Percentiles rank a stretch among this genome's conserved stretches.
Evolutionary conservation across 2,329 filamentous ascomycete species (phyloP).

Genomic region (Microsporum ferrugineum): DNA sequence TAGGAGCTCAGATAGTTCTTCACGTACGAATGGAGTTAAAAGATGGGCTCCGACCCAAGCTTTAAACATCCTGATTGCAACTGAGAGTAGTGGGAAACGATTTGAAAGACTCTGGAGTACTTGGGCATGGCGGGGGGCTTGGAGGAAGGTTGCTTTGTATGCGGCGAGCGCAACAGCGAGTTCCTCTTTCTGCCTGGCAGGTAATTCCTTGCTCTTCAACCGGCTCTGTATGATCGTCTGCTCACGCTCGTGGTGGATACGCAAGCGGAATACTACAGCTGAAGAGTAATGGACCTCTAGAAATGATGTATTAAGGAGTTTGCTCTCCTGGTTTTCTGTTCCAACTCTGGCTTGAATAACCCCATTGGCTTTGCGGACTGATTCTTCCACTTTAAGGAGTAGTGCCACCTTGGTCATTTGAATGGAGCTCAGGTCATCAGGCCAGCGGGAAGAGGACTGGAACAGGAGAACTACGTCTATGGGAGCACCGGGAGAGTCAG

Average conservation of each 20-base stretch:
- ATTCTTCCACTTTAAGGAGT: constrained; percentile 57
- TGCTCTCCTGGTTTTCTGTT: constrained; percentile 60
- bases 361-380: constrained; percentile 53
- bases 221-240: constrained; percentile 67
- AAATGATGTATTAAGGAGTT: constrained; percentile 65
- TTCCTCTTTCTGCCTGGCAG: constrained; percentile 55
- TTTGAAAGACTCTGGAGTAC: constrained; percentile 70
- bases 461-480: constrained; percentile 81
- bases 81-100: constrained; percentile 65
- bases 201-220: constrained; percentile 59
- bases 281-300: constrained; percentile 67
- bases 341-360: constrained; percentile 60
- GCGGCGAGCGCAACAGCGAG: constrained; percentile 56
- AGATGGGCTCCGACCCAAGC: constrained; percentile 82
- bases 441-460: constrained; percentile 87
- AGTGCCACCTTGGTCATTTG: constrained; percentile 92
- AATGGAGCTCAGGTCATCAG: constrained; percentile 79
- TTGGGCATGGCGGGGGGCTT: constrained; percentile 68
- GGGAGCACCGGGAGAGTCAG: constrained; percentile 36
- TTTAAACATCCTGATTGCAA: constrained; percentile 74
- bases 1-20: constrained; percentile 76
- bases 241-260: constrained; percentile 83
- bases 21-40: constrained; percentile 60
- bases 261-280: constrained; percentile 66
- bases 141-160: constrained; percentile 60